Evolutionary conservation across 176 grass and related monocot genomes (phyloP).

Genomic region (Eremochloa ophiuroides): DNA sequence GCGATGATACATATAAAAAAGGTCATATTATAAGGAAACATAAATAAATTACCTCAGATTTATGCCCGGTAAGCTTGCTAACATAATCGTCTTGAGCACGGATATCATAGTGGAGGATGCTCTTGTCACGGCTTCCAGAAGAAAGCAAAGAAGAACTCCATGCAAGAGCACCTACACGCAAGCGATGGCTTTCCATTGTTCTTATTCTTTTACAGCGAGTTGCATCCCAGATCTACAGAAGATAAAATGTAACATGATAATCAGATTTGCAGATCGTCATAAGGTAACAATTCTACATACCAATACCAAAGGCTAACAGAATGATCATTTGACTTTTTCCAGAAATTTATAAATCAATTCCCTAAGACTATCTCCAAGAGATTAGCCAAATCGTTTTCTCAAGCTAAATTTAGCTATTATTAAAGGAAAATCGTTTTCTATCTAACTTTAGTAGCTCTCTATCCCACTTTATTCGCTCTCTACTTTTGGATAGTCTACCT

Average conservation of each 20-base stretch:
- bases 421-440: no score
- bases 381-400: no score
- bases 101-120: slow-evolving; percentile 84
- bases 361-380: no score
- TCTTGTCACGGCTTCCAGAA: slow-evolving; percentile 89
- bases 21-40: background rate
- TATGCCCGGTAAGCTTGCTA: slow-evolving; percentile 92
- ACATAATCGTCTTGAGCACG: slow-evolving; percentile 85
- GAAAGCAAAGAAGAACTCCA: slow-evolving; percentile 95
- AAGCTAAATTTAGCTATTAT: no score
- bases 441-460: no score
- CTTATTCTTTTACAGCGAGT: slow-evolving; percentile 72
- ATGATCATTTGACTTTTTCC: background rate
- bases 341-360: background rate
- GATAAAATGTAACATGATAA: slow-evolving; percentile 28
- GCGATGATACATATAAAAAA: background rate
- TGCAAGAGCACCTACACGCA: slow-evolving; percentile 89
- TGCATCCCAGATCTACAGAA: slow-evolving; percentile 90
- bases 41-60: slow-evolving; percentile 72
- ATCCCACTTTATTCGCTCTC: no score
- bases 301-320: background rate
- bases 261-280: slow-evolving; percentile 2
- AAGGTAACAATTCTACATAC: background rate
- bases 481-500: no score
- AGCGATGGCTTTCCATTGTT: slow-evolving; percentile 80